Conservation (phyloP, 2,329 filamentous ascomycete species). For the Eurotiales sp. region DNA sequence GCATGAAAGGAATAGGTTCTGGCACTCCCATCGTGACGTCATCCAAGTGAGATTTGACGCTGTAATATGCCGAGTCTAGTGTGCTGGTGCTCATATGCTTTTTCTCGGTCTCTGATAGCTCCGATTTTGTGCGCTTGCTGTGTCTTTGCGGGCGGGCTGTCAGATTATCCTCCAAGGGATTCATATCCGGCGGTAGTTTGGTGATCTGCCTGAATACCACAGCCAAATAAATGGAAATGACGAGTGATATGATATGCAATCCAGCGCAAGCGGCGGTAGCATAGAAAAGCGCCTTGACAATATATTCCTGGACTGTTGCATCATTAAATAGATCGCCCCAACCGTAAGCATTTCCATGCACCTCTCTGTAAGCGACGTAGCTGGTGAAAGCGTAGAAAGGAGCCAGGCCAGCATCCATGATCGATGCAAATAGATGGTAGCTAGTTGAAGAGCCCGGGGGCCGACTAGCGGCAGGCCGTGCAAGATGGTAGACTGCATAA, state of each 20-base stretch:
- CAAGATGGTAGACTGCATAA: slow-evolving; percentile 79
- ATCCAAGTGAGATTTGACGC: slow-evolving; percentile 35
- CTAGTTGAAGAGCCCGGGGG: slow-evolving; percentile 78
- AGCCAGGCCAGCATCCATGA: slow-evolving; percentile 66
- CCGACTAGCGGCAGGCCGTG: slow-evolving; percentile 64
- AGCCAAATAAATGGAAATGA: slow-evolving; percentile 70
- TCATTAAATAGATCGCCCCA: slow-evolving; percentile 70
- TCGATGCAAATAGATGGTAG: slow-evolving; percentile 79
- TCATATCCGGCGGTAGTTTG: slow-evolving; percentile 85
- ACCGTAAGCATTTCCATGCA: slow-evolving; percentile 36
- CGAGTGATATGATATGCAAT: slow-evolving; percentile 67
- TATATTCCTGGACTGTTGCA: slow-evolving; percentile 51
- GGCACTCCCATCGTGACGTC: slow-evolving; percentile 42
- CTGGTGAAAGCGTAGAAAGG: slow-evolving; percentile 61
- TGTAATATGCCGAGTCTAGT: slow-evolving; percentile 35
- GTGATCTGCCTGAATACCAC: slow-evolving; percentile 78
- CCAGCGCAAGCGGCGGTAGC: slow-evolving; percentile 60
- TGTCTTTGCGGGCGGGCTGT: slow-evolving; percentile 62
- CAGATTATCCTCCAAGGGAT: slow-evolving; percentile 81
- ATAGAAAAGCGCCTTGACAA: slow-evolving; percentile 67
- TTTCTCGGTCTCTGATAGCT: slow-evolving; percentile 46
- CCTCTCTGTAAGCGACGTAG: slow-evolving; percentile 52
- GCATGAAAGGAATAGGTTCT: slow-evolving; percentile 69
- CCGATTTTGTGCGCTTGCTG: slow-evolving; percentile 65
- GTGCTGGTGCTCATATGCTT: slow-evolving; percentile 58